phyloP scores from a whole-genome alignment of 2,329 filamentous ascomycete species.

The Verticillium isaacii region DNA sequence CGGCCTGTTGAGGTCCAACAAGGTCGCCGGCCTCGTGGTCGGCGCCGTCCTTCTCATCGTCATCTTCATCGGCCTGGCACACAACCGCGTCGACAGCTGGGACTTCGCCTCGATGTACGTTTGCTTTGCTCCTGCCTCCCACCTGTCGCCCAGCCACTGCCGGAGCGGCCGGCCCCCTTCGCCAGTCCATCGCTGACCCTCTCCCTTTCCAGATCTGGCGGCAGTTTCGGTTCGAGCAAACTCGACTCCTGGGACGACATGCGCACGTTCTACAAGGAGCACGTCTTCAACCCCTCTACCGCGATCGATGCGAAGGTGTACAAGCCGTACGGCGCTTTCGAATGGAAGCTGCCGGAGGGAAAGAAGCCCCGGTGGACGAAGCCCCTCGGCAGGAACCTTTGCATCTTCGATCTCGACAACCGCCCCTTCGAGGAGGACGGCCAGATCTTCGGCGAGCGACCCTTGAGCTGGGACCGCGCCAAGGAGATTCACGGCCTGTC shows the following conservation, averaged over 20 bases:
- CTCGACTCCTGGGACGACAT: conserved; percentile 16
- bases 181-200: not conserved
- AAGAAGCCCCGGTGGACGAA: conserved; percentile 22
- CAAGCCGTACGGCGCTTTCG: conserved; percentile 25
- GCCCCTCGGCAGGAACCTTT: conserved; percentile 31
- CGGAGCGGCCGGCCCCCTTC: not conserved
- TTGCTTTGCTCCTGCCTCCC: not conserved
- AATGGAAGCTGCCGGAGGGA: conserved; percentile 22
- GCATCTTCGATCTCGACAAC: conserved; percentile 41
- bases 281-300: conserved; percentile 24
- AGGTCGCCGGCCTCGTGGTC: conserved; percentile 21
- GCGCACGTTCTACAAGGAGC: conserved; percentile 25
- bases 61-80: conserved; percentile 24
- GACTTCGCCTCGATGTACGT: conserved; percentile 15
- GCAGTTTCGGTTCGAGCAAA: conserved; percentile 1
- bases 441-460: conserved; percentile 26
- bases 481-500: conserved; percentile 29
- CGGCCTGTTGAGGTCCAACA: conserved; percentile 22
- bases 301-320: conserved; percentile 20
- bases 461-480: conserved; percentile 30
- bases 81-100: conserved; percentile 25
- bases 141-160: not conserved
- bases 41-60: conserved; percentile 26
- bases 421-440: conserved; percentile 29
- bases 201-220: not conserved